These are phyloP conservation scores for Syzygium aromaticum DNA, from an alignment of 345 rosid genomes.

Conservation along the genomic window DNA sequence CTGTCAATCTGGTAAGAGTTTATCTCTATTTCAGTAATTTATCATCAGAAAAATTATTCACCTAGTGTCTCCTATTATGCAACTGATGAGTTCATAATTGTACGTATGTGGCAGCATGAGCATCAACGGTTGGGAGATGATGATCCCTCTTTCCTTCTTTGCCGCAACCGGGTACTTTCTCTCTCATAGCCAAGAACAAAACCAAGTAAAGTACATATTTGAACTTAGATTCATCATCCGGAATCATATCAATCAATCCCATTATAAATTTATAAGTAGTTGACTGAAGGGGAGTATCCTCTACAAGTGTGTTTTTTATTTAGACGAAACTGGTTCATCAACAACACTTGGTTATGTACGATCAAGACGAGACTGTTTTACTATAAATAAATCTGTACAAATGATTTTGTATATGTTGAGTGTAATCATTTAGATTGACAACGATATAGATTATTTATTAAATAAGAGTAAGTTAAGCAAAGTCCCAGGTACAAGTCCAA, in stretches of 20 bases:
- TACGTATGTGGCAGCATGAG: conserved; percentile 17
- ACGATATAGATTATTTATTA: background rate
- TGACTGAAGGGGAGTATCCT: background rate
- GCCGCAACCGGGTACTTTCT: conserved; percentile 30
- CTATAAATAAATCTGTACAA: background rate
- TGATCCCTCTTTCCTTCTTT: conserved; percentile 35
- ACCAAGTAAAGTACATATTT: background rate
- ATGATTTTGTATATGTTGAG: background rate
- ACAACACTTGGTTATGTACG: background rate
- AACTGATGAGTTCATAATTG: background rate
- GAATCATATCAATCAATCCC: background rate
- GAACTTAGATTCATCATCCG: background rate
- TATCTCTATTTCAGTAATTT: background rate
- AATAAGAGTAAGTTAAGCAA: background rate
- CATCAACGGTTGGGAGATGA: conserved; percentile 34
- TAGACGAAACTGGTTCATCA: background rate
- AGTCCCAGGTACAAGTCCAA: background rate
- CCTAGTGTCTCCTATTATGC: background rate
- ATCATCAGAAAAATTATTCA: background rate
- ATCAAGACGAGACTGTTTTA: background rate
- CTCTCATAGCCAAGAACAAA: background rate
- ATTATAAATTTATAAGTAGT: background rate
- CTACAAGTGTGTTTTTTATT: background rate
- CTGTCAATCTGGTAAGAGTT: conserved; percentile 14
- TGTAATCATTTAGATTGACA: background rate